Evolutionary conservation across 768 basidiomycete genomes (phyloP).

Genomic region (Bullera alba): DNA sequence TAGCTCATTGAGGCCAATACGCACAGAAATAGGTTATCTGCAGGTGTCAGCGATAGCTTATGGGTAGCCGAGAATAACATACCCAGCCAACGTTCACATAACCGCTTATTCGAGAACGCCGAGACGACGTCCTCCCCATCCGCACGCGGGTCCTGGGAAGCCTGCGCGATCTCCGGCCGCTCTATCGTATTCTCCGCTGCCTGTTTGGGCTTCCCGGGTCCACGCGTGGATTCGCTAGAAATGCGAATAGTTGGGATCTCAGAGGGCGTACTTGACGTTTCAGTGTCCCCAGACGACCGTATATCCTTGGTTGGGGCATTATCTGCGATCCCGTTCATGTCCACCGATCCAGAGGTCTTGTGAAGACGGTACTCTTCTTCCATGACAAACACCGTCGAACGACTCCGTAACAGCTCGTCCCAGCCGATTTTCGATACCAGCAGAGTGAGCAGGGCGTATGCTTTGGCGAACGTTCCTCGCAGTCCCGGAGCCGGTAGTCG

Average conservation of each 20-base stretch:
- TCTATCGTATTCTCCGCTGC: constrained; percentile 16
- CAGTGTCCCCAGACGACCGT: constrained; percentile 10
- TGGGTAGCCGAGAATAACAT: not conserved
- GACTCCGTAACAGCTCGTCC: constrained; percentile 94
- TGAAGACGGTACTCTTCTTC: constrained; percentile 98
- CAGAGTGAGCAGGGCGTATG: constrained; percentile 80
- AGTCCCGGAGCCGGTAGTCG: constrained; percentile 92
- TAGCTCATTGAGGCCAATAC: not conserved
- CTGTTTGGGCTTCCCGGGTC: not conserved
- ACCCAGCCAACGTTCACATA: constrained; percentile 92
- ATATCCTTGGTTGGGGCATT: constrained; percentile 18
- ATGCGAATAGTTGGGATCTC: constrained; percentile 67
- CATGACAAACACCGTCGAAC: constrained; percentile 96
- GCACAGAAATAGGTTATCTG: constrained; percentile 62
- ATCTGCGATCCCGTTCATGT: constrained; percentile 31
- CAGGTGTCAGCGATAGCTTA: not conserved
- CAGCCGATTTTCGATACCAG: constrained; percentile 93
- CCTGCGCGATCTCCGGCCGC: constrained; percentile 37
- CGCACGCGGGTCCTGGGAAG: constrained; percentile 13
- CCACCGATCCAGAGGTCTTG: constrained; percentile 71
- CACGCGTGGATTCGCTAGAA: constrained; percentile 57
- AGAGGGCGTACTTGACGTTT: constrained; percentile 17
- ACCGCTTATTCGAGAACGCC: constrained; percentile 89
- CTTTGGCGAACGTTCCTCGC: constrained; percentile 90
- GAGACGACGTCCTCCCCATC: constrained; percentile 50